phyloP scores from a whole-genome alignment of 176 grass and related monocot genomes.

The Aegilops umbellulata region DNA sequence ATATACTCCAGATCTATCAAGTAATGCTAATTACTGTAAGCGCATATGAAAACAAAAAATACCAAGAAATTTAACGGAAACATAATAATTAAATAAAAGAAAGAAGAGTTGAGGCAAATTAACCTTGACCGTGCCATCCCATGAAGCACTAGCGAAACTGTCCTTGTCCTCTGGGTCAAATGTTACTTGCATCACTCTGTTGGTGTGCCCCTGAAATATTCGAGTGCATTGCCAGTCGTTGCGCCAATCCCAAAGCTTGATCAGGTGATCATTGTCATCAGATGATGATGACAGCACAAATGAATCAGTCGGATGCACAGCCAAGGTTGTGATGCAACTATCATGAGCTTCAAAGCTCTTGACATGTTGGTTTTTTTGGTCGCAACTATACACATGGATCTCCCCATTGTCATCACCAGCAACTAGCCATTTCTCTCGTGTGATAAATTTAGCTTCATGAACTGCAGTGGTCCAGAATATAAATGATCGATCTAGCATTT shows the following conservation, averaged over 20 bases:
- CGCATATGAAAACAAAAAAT: not conserved
- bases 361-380: too few species aligned
- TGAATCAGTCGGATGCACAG: constrained; percentile 57
- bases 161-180: not conserved
- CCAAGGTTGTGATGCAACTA: constrained; percentile 36
- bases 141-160: not conserved
- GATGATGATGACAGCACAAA: not conserved
- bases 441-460: too few species aligned
- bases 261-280: not conserved
- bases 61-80: not conserved
- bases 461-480: too few species aligned
- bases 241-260: not conserved
- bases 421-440: too few species aligned
- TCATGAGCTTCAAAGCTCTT: constrained; percentile 43
- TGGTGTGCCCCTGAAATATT: not conserved
- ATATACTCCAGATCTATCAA: not conserved
- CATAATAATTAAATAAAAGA: too few species aligned
- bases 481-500: too few species aligned
- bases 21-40: not conserved
- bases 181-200: not conserved
- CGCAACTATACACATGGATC: too few species aligned
- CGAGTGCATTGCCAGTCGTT: not conserved
- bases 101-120: not conserved
- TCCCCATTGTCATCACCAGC: too few species aligned
- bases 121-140: not conserved